Base-by-base conservation (phyloP, 257 asterid genomes). In the Solanum bulbocastanum region DNA sequence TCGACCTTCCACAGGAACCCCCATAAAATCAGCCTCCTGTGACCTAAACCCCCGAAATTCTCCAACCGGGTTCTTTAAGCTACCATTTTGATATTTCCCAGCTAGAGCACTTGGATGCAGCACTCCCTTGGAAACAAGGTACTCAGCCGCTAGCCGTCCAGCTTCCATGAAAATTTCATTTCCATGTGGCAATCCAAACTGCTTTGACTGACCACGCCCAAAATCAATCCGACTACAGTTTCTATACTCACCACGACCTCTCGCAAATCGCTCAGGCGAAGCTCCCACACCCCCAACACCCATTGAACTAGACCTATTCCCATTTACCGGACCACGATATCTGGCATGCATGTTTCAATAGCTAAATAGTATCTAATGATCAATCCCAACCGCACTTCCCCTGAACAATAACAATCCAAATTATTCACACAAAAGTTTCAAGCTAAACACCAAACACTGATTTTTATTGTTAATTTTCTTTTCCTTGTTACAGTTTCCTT, bases 81-180 rank as follows among this genome's bases (percentile, higher is more conserved):
- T 90, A 81, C 92, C 94, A 20, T 87, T 89, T 88, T 87, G 94
- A 95, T 92, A 91, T 91, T 94, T 95, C 56, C 98, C 99, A 1
- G 96, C 89, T 36, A 94, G 94, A 20, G 93, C 98, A 91, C 89
- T 90, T 83, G 93, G 93, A 33, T 96, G 98, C 89, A 97, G 89
- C 87, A 93, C 86, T 27, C 99, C 99, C 87, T 93, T 96, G 76
- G 96, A 88, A 68, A 96, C 95, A 90, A 96, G 90, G 87, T 94
- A 97, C 90, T 97, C 99, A 65, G 99, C 95, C 10, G 99, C 99
- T 85, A 97, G 87, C 88, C 90, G 93, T 71, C 99, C 99, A 66
- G 99, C 99, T 90, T 97, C 99, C 89, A 96, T 87, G 75, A 97
- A 94, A 89, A 97, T 36, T 79, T 94, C 96, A 30, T 93, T 72